phyloP scores from a whole-genome alignment of 176 grass and related monocot species.

The Avena insularis region DNA sequence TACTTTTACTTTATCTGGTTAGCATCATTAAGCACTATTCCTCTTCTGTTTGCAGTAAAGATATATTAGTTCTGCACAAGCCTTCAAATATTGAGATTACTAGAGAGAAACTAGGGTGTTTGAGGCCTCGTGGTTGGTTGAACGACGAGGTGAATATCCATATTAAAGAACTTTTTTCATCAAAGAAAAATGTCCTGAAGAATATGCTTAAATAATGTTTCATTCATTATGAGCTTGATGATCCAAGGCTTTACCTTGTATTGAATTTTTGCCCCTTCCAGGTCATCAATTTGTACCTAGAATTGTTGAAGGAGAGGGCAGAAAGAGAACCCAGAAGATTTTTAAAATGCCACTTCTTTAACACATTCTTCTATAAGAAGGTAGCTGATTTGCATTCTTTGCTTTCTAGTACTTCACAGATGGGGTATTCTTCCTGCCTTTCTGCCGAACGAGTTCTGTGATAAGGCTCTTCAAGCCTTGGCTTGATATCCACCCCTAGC shows the following conservation, averaged over 20 bases:
- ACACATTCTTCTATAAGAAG: constrained; percentile 89
- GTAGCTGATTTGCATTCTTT: constrained; percentile 37
- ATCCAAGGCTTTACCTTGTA: background rate
- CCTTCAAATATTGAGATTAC: constrained; percentile 74
- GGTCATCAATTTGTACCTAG: constrained; percentile 90
- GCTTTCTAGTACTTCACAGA: background rate
- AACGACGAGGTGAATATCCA: constrained; percentile 74
- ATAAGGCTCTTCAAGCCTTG: background rate
- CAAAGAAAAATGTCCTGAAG: constrained; percentile 4
- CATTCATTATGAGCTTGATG: constrained; percentile 8
- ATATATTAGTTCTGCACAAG: constrained; percentile 57
- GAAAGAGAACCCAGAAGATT: constrained; percentile 64
- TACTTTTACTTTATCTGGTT: constrained; percentile 29
- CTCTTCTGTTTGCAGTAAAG: constrained; percentile 48
- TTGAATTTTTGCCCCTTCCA: constrained; percentile 38
- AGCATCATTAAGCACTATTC: background rate
- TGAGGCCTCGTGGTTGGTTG: constrained; percentile 68
- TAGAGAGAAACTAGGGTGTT: constrained; percentile 64
- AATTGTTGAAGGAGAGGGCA: constrained; percentile 82
- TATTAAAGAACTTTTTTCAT: background rate
- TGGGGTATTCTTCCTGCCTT: constrained; percentile 16
- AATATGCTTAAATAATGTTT: constrained; percentile 26
- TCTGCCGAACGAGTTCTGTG: background rate
- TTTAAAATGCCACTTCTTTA: constrained; percentile 91
- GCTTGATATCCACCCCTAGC: background rate